Evolutionary conservation across 495 filamentous ascomycete genomes (phyloP).

Genomic region (Neurospora africana): DNA sequence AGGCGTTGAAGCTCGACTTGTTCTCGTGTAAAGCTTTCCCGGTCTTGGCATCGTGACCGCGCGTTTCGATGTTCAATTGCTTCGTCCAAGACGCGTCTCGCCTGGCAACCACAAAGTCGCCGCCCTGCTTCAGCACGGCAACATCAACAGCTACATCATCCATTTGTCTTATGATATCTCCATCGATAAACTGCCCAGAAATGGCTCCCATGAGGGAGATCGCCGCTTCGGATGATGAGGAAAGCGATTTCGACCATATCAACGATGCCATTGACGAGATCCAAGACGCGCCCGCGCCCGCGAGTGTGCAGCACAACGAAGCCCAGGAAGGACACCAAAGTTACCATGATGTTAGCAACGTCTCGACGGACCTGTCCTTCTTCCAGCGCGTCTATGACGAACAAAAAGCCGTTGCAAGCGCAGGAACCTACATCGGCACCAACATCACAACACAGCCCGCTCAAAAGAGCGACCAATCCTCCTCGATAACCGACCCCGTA

Average conservation of each 20-base stretch:
- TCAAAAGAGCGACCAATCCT: background rate
- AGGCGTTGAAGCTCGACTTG: background rate
- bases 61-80: background rate
- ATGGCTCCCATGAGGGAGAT: conserved; percentile 18
- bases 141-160: background rate
- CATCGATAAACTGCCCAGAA: background rate
- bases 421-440: background rate
- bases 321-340: background rate
- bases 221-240: conserved; percentile 24
- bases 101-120: background rate
- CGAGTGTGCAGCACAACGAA: background rate
- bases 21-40: background rate
- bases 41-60: background rate
- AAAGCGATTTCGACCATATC: conserved; percentile 11
- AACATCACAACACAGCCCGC: background rate
- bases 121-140: background rate
- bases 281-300: background rate
- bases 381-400: conserved; percentile 20
- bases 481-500: conserved; percentile 11
- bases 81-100: background rate
- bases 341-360: conserved; percentile 5
- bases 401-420: background rate
- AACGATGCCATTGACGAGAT: background rate
- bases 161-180: background rate
- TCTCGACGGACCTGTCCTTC: conserved; percentile 19